Conservation (phyloP, 495 filamentous ascomycete genomes). For the Penicillium parvum region DNA sequence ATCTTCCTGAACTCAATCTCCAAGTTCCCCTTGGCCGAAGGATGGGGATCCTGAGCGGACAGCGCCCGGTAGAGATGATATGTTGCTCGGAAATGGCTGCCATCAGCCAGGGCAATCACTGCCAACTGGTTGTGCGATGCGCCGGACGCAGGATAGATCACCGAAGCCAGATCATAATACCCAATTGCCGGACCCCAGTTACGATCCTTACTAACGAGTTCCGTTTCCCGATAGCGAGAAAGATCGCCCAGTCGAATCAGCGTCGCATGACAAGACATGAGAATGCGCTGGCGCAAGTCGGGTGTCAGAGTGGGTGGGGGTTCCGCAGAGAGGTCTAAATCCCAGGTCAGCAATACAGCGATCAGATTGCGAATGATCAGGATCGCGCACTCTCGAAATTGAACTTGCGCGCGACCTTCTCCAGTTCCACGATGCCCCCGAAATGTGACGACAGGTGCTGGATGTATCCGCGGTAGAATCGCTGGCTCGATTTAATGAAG, state of each 20-base stretch:
- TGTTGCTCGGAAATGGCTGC: slow-evolving; percentile 72
- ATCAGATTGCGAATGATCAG: too few species aligned
- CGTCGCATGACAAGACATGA: slow-evolving; percentile 74
- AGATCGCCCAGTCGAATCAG: slow-evolving; percentile 87
- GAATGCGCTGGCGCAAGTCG: slow-evolving; percentile 51
- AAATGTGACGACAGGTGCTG: slow-evolving; percentile 71
- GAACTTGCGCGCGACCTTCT: slow-evolving; percentile 63
- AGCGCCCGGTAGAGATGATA: slow-evolving; percentile 87
- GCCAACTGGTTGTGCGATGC: slow-evolving; percentile 84
- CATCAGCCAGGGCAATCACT: slow-evolving; percentile 71
- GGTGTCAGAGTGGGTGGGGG: slow-evolving; percentile 38
- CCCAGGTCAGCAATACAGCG: too few species aligned
- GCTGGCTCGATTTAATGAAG: slow-evolving; percentile 81
- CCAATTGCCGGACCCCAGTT: slow-evolving; percentile 77
- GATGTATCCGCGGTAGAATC: slow-evolving; percentile 83
- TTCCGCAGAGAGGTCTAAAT: slow-evolving; percentile 36
- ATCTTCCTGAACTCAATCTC: slow-evolving; percentile 77
- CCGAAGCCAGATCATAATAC: slow-evolving; percentile 79
- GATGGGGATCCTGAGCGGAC: slow-evolving; percentile 66
- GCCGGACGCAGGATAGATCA: slow-evolving; percentile 73
- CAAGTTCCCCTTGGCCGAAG: slow-evolving; percentile 67
- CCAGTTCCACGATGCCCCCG: slow-evolving; percentile 66
- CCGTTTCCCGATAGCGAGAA: slow-evolving; percentile 80
- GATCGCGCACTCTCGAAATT: slow-evolving; percentile 51
- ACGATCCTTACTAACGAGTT: slow-evolving; percentile 57